phyloP scores from a whole-genome alignment of 2,329 filamentous ascomycete species.

The Fusarium sambucinum region DNA sequence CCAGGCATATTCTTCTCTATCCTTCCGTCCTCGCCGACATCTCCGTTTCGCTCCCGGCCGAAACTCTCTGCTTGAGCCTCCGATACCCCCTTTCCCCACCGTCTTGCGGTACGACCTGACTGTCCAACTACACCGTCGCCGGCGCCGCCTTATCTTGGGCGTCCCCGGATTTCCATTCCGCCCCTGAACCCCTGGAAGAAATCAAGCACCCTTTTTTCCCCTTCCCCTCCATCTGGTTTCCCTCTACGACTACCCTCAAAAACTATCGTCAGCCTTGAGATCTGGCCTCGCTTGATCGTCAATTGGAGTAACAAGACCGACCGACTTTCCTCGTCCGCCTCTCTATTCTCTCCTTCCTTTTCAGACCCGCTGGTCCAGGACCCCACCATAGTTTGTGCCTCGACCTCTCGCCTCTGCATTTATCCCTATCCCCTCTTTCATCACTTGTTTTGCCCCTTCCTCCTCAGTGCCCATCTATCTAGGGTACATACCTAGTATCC shows the following conservation, averaged over 20 bases:
- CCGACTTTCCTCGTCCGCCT: background rate
- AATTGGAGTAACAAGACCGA: slow-evolving; percentile 8
- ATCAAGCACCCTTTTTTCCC: slow-evolving; percentile 16
- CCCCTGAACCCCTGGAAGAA: slow-evolving; percentile 40
- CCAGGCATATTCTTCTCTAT: background rate
- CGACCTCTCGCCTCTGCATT: slow-evolving; percentile 5
- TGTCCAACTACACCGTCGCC: slow-evolving; percentile 34
- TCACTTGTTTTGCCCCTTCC: slow-evolving; percentile 11
- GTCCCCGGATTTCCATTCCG: slow-evolving; percentile 40
- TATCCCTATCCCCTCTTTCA: slow-evolving; percentile 23
- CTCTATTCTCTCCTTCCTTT: slow-evolving; percentile 12
- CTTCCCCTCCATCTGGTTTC: background rate
- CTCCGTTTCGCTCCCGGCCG: slow-evolving; percentile 28
- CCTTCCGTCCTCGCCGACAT: slow-evolving; percentile 26
- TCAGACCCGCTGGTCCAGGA: slow-evolving; percentile 17
- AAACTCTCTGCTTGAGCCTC: slow-evolving; percentile 28
- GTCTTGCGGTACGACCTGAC: slow-evolving; percentile 24
- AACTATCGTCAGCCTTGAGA: slow-evolving; percentile 6
- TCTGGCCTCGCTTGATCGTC: slow-evolving; percentile 12
- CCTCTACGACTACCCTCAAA: background rate
- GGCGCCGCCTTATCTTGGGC: slow-evolving; percentile 39
- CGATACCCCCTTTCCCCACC: slow-evolving; percentile 42
- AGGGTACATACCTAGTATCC: background rate
- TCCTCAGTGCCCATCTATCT: slow-evolving; percentile 10
- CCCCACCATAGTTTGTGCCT: slow-evolving; percentile 15